These are phyloP conservation scores for Mucor indicus DNA, from an alignment of 371 early-diverging fungal genomes.

Conservation along the genomic window DNA sequence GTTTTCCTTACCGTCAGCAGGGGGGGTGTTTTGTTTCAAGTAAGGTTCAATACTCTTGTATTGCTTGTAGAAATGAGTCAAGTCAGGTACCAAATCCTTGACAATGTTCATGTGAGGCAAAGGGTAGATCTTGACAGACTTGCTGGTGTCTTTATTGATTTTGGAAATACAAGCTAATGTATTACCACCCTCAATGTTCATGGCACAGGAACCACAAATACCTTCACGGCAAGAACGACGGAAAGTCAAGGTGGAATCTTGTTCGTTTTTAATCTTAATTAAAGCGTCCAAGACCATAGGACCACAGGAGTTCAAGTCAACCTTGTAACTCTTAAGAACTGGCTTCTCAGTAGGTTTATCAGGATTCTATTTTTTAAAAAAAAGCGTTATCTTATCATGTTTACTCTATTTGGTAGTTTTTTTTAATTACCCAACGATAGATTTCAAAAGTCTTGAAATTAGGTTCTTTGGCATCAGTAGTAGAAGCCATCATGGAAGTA, in stretches of 20 bases:
- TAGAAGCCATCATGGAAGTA: slow-evolving; percentile 36
- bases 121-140: slow-evolving; percentile 86
- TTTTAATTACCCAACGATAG: slow-evolving; percentile 75
- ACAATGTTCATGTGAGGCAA: slow-evolving; percentile 93
- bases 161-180: slow-evolving; percentile 91
- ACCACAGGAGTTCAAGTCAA: slow-evolving; percentile 89
- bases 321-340: slow-evolving; percentile 76
- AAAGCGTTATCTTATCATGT: slow-evolving; percentile 1
- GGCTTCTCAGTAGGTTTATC: slow-evolving; percentile 90
- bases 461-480: slow-evolving; percentile 47
- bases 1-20: slow-evolving; percentile 76
- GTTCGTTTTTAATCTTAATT: slow-evolving; percentile 95
- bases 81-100: slow-evolving; percentile 87
- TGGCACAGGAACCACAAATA: slow-evolving; percentile 96
- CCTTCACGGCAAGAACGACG: slow-evolving; percentile 77
- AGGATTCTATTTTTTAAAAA: slow-evolving; percentile 47
- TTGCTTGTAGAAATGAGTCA: slow-evolving; percentile 95
- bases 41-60: slow-evolving; percentile 95
- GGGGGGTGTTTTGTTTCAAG: slow-evolving; percentile 81
- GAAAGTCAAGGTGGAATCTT: slow-evolving; percentile 91
- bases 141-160: slow-evolving; percentile 70
- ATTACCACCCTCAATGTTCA: slow-evolving; percentile 96
- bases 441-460: slow-evolving; percentile 76
- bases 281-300: slow-evolving; percentile 95
- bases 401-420: slow-evolving; percentile 1